Percentiles rank a stretch among this genome's conserved stretches.
phyloP scores from a whole-genome alignment of 768 basidiomycete genomes.

The Hericium alpestre region DNA sequence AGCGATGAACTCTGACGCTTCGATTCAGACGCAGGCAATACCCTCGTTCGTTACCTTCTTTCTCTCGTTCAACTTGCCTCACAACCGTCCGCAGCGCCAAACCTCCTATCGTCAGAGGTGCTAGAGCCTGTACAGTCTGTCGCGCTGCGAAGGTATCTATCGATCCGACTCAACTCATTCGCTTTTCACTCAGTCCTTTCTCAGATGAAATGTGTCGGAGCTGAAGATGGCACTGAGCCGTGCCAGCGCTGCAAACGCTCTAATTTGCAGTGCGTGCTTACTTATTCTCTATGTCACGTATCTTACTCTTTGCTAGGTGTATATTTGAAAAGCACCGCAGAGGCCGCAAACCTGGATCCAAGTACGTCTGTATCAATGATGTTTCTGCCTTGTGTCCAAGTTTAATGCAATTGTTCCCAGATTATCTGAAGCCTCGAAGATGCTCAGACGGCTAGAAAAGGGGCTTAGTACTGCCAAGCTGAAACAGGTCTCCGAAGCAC shows the following conservation, averaged over 20 bases:
- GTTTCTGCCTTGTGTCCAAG: neutral
- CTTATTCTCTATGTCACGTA: slow-evolving; percentile 2
- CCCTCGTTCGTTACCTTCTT: neutral
- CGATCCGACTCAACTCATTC: neutral
- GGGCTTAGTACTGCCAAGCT: slow-evolving; percentile 68
- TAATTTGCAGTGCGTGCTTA: slow-evolving; percentile 39
- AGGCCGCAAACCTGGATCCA: slow-evolving; percentile 82
- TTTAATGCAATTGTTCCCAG: slow-evolving; percentile 25
- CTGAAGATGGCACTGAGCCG: slow-evolving; percentile 70
- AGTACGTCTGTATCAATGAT: slow-evolving; percentile 37
- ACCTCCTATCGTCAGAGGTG: slow-evolving; percentile 36
- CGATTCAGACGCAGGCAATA: neutral
- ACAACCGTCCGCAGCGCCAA: slow-evolving; percentile 23
- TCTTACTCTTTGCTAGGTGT: slow-evolving; percentile 38
- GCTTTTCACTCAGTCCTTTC: slow-evolving; percentile 3
- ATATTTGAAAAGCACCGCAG: slow-evolving; percentile 84
- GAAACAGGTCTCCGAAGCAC: slow-evolving; percentile 35
- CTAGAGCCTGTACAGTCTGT: slow-evolving; percentile 74
- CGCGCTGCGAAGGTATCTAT: slow-evolving; percentile 63
- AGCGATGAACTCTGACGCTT: neutral
- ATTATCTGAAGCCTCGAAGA: slow-evolving; percentile 81
- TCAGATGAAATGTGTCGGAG: slow-evolving; percentile 88
- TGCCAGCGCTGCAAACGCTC: slow-evolving; percentile 82
- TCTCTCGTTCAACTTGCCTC: neutral
- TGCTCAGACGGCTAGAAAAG: slow-evolving; percentile 80